phyloP scores from a whole-genome alignment of 2,329 filamentous ascomycete species.

The Tolypocladium guangdongense region DNA sequence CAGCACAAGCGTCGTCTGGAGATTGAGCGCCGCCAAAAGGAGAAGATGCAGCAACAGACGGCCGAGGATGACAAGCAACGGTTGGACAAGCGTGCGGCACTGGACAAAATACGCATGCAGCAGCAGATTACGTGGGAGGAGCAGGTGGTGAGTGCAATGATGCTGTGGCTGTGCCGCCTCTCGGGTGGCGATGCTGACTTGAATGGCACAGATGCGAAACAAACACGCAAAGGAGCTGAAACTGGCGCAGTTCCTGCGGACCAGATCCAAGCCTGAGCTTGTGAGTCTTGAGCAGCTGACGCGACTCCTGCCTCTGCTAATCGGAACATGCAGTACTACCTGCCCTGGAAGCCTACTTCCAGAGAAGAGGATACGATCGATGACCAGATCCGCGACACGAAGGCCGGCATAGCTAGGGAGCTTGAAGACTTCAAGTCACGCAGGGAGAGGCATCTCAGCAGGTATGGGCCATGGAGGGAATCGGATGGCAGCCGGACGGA shows the following conservation, averaged over 20 bases:
- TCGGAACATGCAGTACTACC: slow-evolving; percentile 57
- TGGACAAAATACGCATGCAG: slow-evolving; percentile 48
- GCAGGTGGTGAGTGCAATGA: slow-evolving; percentile 50
- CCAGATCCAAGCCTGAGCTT: slow-evolving; percentile 58
- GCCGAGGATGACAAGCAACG: slow-evolving; percentile 59
- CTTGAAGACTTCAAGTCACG: slow-evolving; percentile 46
- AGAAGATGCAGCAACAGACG: slow-evolving; percentile 62
- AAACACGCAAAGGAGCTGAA: slow-evolving; percentile 63
- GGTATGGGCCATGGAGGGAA: slow-evolving; percentile 12
- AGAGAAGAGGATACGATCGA: slow-evolving; percentile 62
- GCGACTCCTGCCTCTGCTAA: background rate
- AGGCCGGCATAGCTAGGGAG: slow-evolving; percentile 55
- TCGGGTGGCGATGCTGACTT: slow-evolving; percentile 9
- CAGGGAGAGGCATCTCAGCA: slow-evolving; percentile 26
- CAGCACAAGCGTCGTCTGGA: slow-evolving; percentile 63
- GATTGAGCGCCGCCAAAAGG: slow-evolving; percentile 73
- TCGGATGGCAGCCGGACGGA: slow-evolving; percentile 20
- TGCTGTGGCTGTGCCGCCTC: background rate
- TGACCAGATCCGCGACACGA: slow-evolving; percentile 55
- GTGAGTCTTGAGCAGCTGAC: slow-evolving; percentile 38
- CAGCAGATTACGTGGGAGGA: slow-evolving; percentile 70
- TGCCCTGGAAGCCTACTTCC: slow-evolving; percentile 64
- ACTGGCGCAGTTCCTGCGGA: slow-evolving; percentile 62
- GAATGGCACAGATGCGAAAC: slow-evolving; percentile 59
- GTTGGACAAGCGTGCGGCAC: slow-evolving; percentile 52